Conservation (phyloP, 352 stramenopile genomes). For the Phytophthora quininea region DNA sequence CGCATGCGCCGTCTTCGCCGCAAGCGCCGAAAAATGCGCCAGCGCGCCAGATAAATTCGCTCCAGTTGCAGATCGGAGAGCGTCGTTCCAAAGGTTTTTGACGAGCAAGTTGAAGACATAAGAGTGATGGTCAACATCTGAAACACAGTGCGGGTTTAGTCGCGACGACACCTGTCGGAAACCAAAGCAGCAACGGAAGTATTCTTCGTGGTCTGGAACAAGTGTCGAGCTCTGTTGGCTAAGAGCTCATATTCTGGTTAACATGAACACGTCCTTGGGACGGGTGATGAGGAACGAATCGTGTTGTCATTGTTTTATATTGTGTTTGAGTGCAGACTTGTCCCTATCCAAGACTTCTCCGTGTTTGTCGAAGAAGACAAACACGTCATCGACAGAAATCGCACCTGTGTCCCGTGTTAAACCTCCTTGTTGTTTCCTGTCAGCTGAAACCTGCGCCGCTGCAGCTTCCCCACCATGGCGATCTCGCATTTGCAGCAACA, state of each 20-base stretch:
- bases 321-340: too few relatives aligned
- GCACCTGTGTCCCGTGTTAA: too few relatives aligned
- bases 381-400: too few relatives aligned
- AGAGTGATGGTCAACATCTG: constrained; percentile 10
- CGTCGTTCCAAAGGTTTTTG: not conserved
- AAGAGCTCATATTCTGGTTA: not conserved
- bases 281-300: not conserved
- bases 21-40: constrained; percentile 99
- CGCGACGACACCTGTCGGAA: constrained; percentile 18
- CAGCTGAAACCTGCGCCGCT: too few relatives aligned
- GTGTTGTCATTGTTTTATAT: too few relatives aligned
- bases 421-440: too few relatives aligned
- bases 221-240: not conserved
- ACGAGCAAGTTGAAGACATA: not conserved
- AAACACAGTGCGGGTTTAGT: not conserved
- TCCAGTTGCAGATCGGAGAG: not conserved
- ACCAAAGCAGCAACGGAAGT: constrained; percentile 26
- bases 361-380: too few relatives aligned
- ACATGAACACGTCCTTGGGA: not conserved
- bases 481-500: too few relatives aligned
- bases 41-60: constrained; percentile 96
- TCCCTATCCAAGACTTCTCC: too few relatives aligned
- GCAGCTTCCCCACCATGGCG: too few relatives aligned
- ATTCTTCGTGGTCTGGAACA: constrained; percentile 11
- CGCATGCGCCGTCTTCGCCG: constrained; percentile 97